These are phyloP conservation scores for Mallotus japonicus DNA, from an alignment of 441 rosid species.

Conservation along the genomic window DNA sequence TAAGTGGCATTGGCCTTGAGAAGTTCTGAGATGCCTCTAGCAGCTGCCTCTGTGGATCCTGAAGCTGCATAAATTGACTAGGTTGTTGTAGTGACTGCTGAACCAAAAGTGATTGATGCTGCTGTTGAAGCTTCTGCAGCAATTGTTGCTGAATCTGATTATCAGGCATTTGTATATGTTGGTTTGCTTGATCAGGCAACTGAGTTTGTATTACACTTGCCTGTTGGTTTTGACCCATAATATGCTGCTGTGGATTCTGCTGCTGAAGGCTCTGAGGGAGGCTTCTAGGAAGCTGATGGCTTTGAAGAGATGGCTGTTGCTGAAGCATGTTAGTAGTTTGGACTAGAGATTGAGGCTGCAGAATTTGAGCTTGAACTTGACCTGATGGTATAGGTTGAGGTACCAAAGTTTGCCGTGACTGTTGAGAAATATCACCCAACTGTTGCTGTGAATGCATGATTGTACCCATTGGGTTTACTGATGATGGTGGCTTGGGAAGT, in stretches of 20 bases:
- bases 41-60: conserved; percentile 49
- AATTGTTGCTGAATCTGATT: conserved; percentile 52
- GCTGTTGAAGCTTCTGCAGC: conserved; percentile 62
- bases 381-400: conserved; percentile 37
- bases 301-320: conserved; percentile 46
- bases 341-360: conserved; percentile 46
- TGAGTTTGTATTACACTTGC: conserved; percentile 38
- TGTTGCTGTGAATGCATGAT: conserved; percentile 44
- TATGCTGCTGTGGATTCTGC: conserved; percentile 41
- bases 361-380: conserved; percentile 49
- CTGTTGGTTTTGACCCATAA: conserved; percentile 43
- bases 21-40: conserved; percentile 54
- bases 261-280: conserved; percentile 53
- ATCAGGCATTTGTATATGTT: conserved; percentile 45
- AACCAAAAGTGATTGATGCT: conserved; percentile 44
- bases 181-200: conserved; percentile 46
- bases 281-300: conserved; percentile 42
- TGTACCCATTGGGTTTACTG: conserved; percentile 37
- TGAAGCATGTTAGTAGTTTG: conserved; percentile 44
- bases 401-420: conserved; percentile 47
- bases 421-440: conserved; percentile 45
- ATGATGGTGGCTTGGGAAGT: conserved; percentile 41
- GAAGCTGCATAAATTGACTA: conserved; percentile 40
- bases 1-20: conserved; percentile 40
- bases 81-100: conserved; percentile 54